Conservation (phyloP, 768 basidiomycete genomes). For the Cyathus striatus region DNA sequence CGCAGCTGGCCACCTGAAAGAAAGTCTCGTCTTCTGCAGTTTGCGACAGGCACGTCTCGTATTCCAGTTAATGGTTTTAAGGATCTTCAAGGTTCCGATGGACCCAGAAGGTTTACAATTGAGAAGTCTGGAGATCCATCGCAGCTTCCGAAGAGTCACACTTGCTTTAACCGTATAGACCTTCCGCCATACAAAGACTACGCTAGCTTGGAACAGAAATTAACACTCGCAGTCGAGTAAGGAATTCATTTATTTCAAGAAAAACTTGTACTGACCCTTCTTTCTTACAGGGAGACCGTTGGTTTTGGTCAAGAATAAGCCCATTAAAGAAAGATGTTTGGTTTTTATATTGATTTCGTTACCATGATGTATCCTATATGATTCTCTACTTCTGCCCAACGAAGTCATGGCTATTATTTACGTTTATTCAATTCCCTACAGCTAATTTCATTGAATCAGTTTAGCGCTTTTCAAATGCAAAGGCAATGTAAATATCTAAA, state of each 20-base stretch:
- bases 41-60: slow-evolving; percentile 94
- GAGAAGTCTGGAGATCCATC: slow-evolving; percentile 98
- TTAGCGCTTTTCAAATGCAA: slow-evolving; percentile 88
- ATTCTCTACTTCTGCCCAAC: no score
- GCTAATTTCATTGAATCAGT: no score
- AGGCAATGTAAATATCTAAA: slow-evolving; percentile 88
- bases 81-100: slow-evolving; percentile 96
- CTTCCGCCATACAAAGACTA: slow-evolving; percentile 98
- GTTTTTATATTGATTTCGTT: no score
- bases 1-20: slow-evolving; percentile 97
- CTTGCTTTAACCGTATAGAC: slow-evolving; percentile 96
- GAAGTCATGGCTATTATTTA: no score
- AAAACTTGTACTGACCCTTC: no score
- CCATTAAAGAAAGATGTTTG: slow-evolving; percentile 1
- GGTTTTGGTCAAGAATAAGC: slow-evolving; percentile 89
- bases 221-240: slow-evolving; percentile 91
- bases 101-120: slow-evolving; percentile 94
- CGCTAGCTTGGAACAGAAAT: slow-evolving; percentile 88
- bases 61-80: slow-evolving; percentile 99
- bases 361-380: no score
- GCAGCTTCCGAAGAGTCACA: slow-evolving; percentile 93
- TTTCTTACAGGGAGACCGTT: slow-evolving; percentile 69
- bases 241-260: slow-evolving; percentile 18
- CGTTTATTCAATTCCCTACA: no score
- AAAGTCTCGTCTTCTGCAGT: slow-evolving; percentile 93